Conservation (phyloP, 139 green algal species). For the Chlamydomonas schloesseri region DNA sequence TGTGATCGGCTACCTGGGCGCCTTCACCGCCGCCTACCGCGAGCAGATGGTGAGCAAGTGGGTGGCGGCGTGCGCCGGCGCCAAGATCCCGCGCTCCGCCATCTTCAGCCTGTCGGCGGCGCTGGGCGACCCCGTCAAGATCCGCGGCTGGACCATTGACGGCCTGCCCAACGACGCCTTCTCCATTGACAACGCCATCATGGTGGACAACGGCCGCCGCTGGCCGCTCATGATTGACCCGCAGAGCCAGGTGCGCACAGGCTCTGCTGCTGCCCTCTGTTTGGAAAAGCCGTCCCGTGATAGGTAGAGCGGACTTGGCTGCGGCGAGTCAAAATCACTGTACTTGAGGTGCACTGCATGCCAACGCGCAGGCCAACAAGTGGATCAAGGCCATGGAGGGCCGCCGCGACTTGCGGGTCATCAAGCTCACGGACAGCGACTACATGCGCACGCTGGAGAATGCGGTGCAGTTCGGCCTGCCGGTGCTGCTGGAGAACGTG, state of each 20-base stretch:
- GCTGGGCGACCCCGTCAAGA: constrained; percentile 77
- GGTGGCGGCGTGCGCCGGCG: constrained; percentile 52
- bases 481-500: constrained; percentile 85
- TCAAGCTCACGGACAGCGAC: constrained; percentile 82
- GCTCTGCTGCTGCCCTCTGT: too few species aligned
- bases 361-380: constrained; percentile 77
- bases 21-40: constrained; percentile 79
- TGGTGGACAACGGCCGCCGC: constrained; percentile 70
- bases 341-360: too few species aligned
- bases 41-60: constrained; percentile 65
- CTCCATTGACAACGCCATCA: constrained; percentile 84
- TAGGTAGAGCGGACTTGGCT: too few species aligned
- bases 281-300: too few species aligned
- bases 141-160: constrained; percentile 80
- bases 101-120: constrained; percentile 68
- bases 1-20: constrained; percentile 80
- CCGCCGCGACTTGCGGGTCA: constrained; percentile 62
- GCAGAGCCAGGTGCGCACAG: constrained; percentile 55
- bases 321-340: too few species aligned
- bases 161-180: constrained; percentile 84
- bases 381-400: constrained; percentile 84
- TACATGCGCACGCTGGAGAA: constrained; percentile 84
- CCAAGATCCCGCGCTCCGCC: constrained; percentile 61
- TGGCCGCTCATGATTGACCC: constrained; percentile 89
- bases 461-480: constrained; percentile 77